Base-by-base conservation (phyloP, 208 protist species). In the Zelonia costaricensis region DNA sequence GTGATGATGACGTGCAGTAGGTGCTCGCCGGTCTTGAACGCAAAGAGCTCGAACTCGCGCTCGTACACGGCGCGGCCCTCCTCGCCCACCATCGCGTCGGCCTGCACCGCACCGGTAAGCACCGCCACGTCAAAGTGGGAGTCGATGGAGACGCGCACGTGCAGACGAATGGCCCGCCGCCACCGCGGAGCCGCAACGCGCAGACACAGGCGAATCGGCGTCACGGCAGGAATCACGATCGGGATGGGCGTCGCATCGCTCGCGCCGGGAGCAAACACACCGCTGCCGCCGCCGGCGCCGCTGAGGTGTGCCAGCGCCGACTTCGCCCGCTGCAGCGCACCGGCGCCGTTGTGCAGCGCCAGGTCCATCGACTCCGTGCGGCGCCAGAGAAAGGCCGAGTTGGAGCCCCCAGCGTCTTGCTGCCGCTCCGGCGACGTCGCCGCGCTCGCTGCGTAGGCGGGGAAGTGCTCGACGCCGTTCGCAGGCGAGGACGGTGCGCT, bases 11-110 rank as follows among this genome's bases (percentile, higher is more conserved):
- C 71, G 22, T 47, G 71, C 31, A 95, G 39, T 0, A 74, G 65
- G 56, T 93, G 90, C 25, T 85, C 76, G 6, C 90, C 90, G 18
- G 80, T 80, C 52, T 88, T 91, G 58, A 95, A 91, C 2, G 81
- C 78, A 31, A 93, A 76, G 7, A 92, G 64, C 40, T 95, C 90
- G 25, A 93, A 68, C 40, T 51, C 43, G 30, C 83, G 68, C 31
- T 81, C 53, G 72, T 84, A 93, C 16, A 47, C 46, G 15, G n/a
- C 40, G 20, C 54, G 64, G 0, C 65, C 78, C 27, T 72, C 53
- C 1, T 82, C 80, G 15, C 89, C 86, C 15, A 95, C 77, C 10
- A 76, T 54, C 12, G 60, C 61, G 3, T 46, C 58, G 13, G 74
- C 74, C 39, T 87, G 66, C 10, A 88, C 78, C 0, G 80, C 69